Evolutionary conservation across 2,329 filamentous ascomycete genomes (phyloP), one percentile per base, ranked within the genome.

Genomic region (Pseudocercospora pini-densiflorae): DNA sequence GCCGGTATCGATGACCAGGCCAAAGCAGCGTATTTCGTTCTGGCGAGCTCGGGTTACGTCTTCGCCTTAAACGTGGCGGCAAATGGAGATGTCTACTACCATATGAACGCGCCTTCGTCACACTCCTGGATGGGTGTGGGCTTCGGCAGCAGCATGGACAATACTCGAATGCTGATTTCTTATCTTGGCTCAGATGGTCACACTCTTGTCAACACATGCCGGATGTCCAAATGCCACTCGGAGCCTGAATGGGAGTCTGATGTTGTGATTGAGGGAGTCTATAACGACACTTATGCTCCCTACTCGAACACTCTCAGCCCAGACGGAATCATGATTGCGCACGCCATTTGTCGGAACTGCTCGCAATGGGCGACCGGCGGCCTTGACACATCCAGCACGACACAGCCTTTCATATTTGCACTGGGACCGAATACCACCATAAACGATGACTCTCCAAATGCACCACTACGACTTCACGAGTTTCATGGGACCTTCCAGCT

Each of bases 111-210:
- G 47, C 72, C 71, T 2, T 63, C 79, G 7, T 75, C 75, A 14
- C 78, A 79, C 61, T 80, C 80, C 3, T 84, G 82, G 82, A 77
- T 81, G 9, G 81, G 71, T 3, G 76, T 82, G 14, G 82, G 82
- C 2, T 79, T 83, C 65, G 82, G 82, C 3, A 71, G 70, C 36
- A 70, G 73, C 60, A 84, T 84, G 82, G 74, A 74, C 63, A 75
- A 80, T 36, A 77, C 78, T 16, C 71, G 83, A 63, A 83, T 83
- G 77, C 75, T 84, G 45, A 73, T 83, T 51, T 76, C 82, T 65
- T 83, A 84, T 71, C 76, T 79, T 2, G 75, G 76, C 43, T 71
- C 71, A 3, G 62, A 73, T 63, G 72, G 71, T 19, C 29, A 64
- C 77, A 77, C 77, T 43, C 71, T 81, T 19, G 80, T 77, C 0